These are phyloP conservation scores for Fusarium equiseti DNA, from an alignment of 2,329 filamentous ascomycete genomes.

Conservation along the genomic window DNA sequence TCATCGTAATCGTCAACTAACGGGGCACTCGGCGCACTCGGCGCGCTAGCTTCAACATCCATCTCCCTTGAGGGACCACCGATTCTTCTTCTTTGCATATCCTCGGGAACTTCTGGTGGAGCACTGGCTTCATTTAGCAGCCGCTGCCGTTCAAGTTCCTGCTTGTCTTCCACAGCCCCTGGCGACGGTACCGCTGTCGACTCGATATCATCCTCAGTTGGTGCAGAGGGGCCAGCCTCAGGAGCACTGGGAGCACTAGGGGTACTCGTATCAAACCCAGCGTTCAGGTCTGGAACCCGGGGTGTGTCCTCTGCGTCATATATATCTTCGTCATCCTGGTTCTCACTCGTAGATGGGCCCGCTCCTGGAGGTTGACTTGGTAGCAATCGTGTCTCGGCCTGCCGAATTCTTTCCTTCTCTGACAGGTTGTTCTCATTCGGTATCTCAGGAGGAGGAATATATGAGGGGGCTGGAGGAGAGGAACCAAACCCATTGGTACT, in stretches of 20 bases:
- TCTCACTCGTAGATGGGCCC: constrained; percentile 40
- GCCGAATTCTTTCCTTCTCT: constrained; percentile 84
- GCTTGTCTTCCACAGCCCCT: constrained; percentile 74
- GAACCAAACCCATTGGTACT: constrained; percentile 33
- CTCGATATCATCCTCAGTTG: constrained; percentile 59
- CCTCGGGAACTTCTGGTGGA: constrained; percentile 69
- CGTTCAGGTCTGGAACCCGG: constrained; percentile 29
- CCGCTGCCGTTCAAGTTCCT: constrained; percentile 77
- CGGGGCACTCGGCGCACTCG: constrained; percentile 72
- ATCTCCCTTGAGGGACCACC: constrained; percentile 48
- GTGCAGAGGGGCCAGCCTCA: constrained; percentile 56
- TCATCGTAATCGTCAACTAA: constrained; percentile 68
- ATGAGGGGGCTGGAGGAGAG: constrained; percentile 53
- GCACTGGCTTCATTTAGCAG: constrained; percentile 74
- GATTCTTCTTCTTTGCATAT: constrained; percentile 57
- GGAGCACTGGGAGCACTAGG: constrained; percentile 19
- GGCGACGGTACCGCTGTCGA: constrained; percentile 50
- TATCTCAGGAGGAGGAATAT: constrained; percentile 71
- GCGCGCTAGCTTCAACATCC: constrained; percentile 65
- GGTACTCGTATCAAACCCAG: constrained; percentile 24
- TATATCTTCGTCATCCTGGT: constrained; percentile 59
- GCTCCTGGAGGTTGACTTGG: constrained; percentile 76
- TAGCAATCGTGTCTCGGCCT: constrained; percentile 81
- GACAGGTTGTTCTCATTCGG: constrained; percentile 72
- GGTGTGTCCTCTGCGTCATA: constrained; percentile 62